A percentile compares a stretch with the other conserved stretches of the same genome.
Evolutionary conservation across 2,329 filamentous ascomycete genomes (phyloP).

Genomic region (Zarea fungicola): DNA sequence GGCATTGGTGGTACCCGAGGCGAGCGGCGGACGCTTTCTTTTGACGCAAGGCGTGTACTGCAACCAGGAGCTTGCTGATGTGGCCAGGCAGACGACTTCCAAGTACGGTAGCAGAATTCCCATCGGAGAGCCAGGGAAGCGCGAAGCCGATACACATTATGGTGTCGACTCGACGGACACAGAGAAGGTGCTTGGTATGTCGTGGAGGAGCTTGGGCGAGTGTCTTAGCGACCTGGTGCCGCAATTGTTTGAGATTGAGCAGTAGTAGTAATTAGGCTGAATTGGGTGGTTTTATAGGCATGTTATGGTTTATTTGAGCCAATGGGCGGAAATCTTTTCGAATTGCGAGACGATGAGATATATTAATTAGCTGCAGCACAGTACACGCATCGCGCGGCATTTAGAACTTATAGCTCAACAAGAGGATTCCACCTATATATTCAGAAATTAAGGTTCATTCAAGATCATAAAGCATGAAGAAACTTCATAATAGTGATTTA

Average conservation of each 20-base stretch:
- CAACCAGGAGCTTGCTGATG: constrained; percentile 35
- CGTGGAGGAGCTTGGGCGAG: constrained; percentile 45
- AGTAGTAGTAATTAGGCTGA: not conserved
- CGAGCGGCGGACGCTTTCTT: constrained; percentile 58
- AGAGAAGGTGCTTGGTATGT: constrained; percentile 44
- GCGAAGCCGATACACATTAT: constrained; percentile 32
- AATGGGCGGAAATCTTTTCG: no score
- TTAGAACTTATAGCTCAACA: no score
- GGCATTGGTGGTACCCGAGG: constrained; percentile 50
- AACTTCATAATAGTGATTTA: no score
- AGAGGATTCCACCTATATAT: no score
- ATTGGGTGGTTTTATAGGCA: not conserved
- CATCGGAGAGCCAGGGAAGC: constrained; percentile 26
- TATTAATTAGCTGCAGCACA: no score
- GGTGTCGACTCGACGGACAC: constrained; percentile 45
- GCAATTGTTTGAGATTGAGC: constrained; percentile 21
- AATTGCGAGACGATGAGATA: no score
- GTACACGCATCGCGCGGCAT: no score
- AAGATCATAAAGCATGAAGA: no score
- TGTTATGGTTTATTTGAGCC: no score
- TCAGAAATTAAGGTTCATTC: no score
- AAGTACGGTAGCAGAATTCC: constrained; percentile 28
- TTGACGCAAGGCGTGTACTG: constrained; percentile 37
- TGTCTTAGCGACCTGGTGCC: constrained; percentile 45
- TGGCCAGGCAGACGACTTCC: constrained; percentile 23